Conservation (phyloP, 768 basidiomycete genomes). For the Phanerochaete sordida region DNA sequence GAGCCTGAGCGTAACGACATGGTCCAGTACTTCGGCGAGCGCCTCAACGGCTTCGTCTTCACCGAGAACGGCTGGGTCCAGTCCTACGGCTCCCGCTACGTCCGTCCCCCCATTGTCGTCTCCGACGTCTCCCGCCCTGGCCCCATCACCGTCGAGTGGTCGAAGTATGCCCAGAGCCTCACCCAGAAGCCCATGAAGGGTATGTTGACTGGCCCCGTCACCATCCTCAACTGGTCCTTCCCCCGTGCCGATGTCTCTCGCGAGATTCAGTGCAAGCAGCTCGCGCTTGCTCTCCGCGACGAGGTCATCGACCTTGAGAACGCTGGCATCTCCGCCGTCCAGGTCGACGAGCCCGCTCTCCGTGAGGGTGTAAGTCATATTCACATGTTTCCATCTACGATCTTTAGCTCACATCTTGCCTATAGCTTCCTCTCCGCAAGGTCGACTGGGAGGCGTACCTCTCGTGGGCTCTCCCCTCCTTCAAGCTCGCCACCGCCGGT, state of each 20-base stretch:
- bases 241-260: slow-evolving; percentile 96
- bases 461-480: slow-evolving; percentile 98
- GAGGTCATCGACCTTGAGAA: slow-evolving; percentile 97
- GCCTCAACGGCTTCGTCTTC: slow-evolving; percentile 92
- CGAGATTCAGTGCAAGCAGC: slow-evolving; percentile 96
- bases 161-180: slow-evolving; percentile 92
- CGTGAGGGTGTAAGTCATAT: slow-evolving; percentile 83
- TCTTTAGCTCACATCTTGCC: neutral
- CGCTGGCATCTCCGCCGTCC: slow-evolving; percentile 95
- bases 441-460: slow-evolving; percentile 96
- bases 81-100: slow-evolving; percentile 98
- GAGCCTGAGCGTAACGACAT: slow-evolving; percentile 99
- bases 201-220: slow-evolving; percentile 97
- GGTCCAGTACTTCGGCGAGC: slow-evolving; percentile 99
- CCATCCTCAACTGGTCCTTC: slow-evolving; percentile 99
- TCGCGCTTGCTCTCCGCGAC: slow-evolving; percentile 96
- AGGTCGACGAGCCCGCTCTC: slow-evolving; percentile 99
- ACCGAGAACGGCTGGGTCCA: slow-evolving; percentile 99
- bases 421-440: slow-evolving; percentile 89
- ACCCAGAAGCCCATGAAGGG: slow-evolving; percentile 98
- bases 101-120: slow-evolving; percentile 97
- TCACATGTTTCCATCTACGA: neutral
- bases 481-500: slow-evolving; percentile 96
- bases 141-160: slow-evolving; percentile 97
- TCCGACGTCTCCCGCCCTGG: slow-evolving; percentile 92